Evolutionary conservation across 257 asterid genomes (phyloP).

Genomic region (Ehretia macrophylla): DNA sequence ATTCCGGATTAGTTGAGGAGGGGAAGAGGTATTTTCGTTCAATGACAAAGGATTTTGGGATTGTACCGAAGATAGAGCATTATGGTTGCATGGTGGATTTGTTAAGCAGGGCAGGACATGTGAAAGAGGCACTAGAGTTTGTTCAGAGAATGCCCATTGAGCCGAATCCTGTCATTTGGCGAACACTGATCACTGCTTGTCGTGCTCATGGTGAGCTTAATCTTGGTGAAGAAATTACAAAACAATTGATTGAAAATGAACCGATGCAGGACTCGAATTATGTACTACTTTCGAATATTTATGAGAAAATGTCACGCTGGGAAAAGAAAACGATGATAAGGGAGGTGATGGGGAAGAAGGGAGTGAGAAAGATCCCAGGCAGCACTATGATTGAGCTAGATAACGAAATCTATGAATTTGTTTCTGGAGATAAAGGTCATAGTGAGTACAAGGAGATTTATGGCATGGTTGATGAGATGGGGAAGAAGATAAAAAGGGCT

Average conservation of each 20-base stretch:
- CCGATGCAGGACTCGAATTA: constrained; percentile 64
- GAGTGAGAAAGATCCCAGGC: constrained; percentile 69
- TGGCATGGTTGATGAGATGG: constrained; percentile 59
- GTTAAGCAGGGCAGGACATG: constrained; percentile 61
- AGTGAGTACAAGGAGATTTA: constrained; percentile 27
- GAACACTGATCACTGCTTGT: constrained; percentile 49
- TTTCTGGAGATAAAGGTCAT: constrained; percentile 55
- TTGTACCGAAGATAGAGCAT: constrained; percentile 69
- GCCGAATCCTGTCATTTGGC: constrained; percentile 67
- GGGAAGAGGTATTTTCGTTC: constrained; percentile 48
- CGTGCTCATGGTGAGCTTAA: constrained; percentile 48
- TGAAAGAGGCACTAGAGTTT: constrained; percentile 56
- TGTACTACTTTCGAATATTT: constrained; percentile 56
- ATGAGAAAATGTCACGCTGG: constrained; percentile 59
- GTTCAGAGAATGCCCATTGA: constrained; percentile 54
- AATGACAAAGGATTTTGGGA: constrained; percentile 50
- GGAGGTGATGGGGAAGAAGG: constrained; percentile 63
- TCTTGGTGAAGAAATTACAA: constrained; percentile 48
- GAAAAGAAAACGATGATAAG: constrained; percentile 56
- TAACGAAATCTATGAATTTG: constrained; percentile 44
- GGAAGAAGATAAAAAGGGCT: constrained; percentile 33
- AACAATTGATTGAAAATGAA: constrained; percentile 44
- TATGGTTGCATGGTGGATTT: constrained; percentile 88
- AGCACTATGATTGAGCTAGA: constrained; percentile 68
- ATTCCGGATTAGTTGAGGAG: constrained; percentile 60